These are phyloP conservation scores for Magnolia officinalis DNA, from an alignment of 164 flowering plant genomes.

Conservation along the genomic window DNA sequence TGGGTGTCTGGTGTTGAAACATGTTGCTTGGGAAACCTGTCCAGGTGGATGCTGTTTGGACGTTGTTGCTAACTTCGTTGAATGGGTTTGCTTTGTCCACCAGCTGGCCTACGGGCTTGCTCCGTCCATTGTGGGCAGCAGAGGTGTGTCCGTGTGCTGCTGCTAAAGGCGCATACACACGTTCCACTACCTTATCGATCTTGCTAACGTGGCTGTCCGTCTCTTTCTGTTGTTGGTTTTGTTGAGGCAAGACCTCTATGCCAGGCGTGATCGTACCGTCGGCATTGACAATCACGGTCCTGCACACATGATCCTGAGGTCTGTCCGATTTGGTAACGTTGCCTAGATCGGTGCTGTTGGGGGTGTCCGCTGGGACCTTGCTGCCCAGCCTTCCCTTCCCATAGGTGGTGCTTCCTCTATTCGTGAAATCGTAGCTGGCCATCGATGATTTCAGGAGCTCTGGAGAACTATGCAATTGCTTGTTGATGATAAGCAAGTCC, in stretches of 20 bases:
- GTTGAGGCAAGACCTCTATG: constrained; percentile 14
- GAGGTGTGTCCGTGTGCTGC: constrained; percentile 5
- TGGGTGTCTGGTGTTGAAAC: constrained; percentile 23
- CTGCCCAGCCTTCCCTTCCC: neutral
- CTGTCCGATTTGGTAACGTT: constrained; percentile 9
- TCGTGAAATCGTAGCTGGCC: constrained; percentile 14
- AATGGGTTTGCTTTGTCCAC: constrained; percentile 25
- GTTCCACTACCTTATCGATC: constrained; percentile 24
- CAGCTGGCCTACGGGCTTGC: constrained; percentile 9
- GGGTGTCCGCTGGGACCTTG: constrained; percentile 8
- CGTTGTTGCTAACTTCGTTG: constrained; percentile 24
- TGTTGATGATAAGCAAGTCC: neutral
- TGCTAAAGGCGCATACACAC: constrained; percentile 17
- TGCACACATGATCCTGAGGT: constrained; percentile 23
- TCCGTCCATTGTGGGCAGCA: constrained; percentile 13
- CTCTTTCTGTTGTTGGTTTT: neutral
- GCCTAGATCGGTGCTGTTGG: constrained; percentile 14
- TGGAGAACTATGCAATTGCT: constrained; percentile 1
- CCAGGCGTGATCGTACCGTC: constrained; percentile 31
- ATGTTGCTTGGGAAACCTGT: constrained; percentile 6
- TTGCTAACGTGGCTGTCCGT: constrained; percentile 11
- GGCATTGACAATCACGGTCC: constrained; percentile 36
- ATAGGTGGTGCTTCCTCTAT: constrained; percentile 3
- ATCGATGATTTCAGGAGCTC: neutral
- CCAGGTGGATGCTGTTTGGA: constrained; percentile 31